phyloP scores from a whole-genome alignment of 2,329 filamentous ascomycete species.

The Penicillium sp. region DNA sequence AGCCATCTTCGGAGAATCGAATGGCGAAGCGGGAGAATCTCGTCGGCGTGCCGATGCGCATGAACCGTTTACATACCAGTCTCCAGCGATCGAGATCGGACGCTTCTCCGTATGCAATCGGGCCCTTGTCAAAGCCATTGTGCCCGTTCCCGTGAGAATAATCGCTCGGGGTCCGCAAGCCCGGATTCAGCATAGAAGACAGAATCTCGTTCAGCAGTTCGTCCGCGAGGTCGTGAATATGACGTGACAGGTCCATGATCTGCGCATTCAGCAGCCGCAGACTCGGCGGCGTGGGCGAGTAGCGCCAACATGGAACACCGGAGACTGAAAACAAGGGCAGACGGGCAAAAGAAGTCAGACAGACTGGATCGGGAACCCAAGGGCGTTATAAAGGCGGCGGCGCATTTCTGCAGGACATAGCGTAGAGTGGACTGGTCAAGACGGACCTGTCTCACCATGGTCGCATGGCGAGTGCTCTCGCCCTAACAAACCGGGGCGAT shows the following conservation, averaged over 20 bases:
- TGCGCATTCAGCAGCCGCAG: constrained; percentile 32
- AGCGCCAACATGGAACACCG: constrained; percentile 34
- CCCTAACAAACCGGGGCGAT: constrained; percentile 29
- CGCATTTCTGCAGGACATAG: neutral
- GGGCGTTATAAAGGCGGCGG: neutral
- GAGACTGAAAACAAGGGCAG: constrained; percentile 6
- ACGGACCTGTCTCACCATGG: constrained; percentile 34
- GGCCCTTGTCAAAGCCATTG: constrained; percentile 6
- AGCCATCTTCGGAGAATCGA: constrained; percentile 37
- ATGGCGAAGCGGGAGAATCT: constrained; percentile 39
- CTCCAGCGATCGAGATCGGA: constrained; percentile 42
- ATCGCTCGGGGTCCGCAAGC: constrained; percentile 7
- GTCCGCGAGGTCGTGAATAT: constrained; percentile 37
- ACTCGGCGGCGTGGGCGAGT: constrained; percentile 30
- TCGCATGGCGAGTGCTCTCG: constrained; percentile 16
- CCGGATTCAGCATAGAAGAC: constrained; percentile 27
- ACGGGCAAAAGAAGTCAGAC: neutral
- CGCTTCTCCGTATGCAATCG: constrained; percentile 26
- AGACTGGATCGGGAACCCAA: neutral
- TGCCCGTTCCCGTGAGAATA: constrained; percentile 3
- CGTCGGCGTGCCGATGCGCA: constrained; percentile 40
- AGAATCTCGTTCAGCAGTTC: constrained; percentile 37
- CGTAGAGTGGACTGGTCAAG: constrained; percentile 26
- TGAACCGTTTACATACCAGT: constrained; percentile 42
- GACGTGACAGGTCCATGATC: constrained; percentile 33